phyloP scores from a whole-genome alignment of 2,329 filamentous ascomycete species.

The Metarhizium anisopliae region DNA sequence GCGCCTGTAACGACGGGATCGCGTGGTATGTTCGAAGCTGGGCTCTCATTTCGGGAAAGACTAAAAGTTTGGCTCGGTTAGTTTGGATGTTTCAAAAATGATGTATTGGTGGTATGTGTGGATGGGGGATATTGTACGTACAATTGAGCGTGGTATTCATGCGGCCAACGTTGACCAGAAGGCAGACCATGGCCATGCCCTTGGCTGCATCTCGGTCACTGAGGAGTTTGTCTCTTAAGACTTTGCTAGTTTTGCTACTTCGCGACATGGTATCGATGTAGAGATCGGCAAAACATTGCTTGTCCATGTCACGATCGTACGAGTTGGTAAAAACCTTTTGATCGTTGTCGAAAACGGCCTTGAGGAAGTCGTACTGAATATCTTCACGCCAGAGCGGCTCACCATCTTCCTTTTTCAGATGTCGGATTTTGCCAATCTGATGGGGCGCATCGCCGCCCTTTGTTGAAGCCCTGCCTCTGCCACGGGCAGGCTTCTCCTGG shows the following conservation, averaged over 20 bases:
- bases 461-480: slow-evolving; percentile 25
- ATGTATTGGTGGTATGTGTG: background rate
- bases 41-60: slow-evolving; percentile 98
- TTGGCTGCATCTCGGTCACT: slow-evolving; percentile 87
- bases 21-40: slow-evolving; percentile 96
- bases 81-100: background rate
- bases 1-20: slow-evolving; percentile 90
- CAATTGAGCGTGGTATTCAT: slow-evolving; percentile 99
- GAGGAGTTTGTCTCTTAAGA: slow-evolving; percentile 90
- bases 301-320: slow-evolving; percentile 58
- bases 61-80: slow-evolving; percentile 33
- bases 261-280: slow-evolving; percentile 98
- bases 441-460: slow-evolving; percentile 25
- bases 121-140: slow-evolving; percentile 34
- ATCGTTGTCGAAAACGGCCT: slow-evolving; percentile 69
- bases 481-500: slow-evolving; percentile 27
- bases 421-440: slow-evolving; percentile 61
- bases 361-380: slow-evolving; percentile 82
- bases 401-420: slow-evolving; percentile 83
- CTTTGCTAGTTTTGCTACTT: slow-evolving; percentile 98
- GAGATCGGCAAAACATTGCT: slow-evolving; percentile 82
- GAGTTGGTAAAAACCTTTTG: slow-evolving; percentile 78
- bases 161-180: slow-evolving; percentile 90
- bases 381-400: slow-evolving; percentile 80
- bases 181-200: slow-evolving; percentile 98